Conservation (phyloP, 495 filamentous ascomycete species). For the Annulohypoxylon nitens region DNA sequence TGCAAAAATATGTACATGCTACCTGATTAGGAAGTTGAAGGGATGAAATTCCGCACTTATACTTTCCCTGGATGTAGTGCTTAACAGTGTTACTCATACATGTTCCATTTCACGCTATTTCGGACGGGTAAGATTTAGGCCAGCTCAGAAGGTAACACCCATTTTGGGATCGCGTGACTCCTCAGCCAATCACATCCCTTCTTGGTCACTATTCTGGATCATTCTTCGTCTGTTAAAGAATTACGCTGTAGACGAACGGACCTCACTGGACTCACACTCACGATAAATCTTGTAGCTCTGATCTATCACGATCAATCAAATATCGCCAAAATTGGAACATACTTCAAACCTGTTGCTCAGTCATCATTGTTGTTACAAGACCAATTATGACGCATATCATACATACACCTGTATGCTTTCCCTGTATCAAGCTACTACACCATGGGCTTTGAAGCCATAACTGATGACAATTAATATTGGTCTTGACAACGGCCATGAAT, state of each 20-base stretch:
- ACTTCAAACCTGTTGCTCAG: neutral
- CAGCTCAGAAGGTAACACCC: neutral
- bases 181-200: constrained; percentile 33
- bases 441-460: neutral
- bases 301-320: neutral
- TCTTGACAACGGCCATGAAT: neutral
- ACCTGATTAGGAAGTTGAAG: too few species aligned
- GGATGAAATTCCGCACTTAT: too few species aligned
- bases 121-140: neutral
- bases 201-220: constrained; percentile 30
- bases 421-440: neutral
- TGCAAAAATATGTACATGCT: too few species aligned
- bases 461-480: neutral
- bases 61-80: too few species aligned
- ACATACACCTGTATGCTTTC: neutral
- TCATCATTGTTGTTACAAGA: too few species aligned
- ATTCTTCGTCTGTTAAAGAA: constrained; percentile 20
- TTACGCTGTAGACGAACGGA: neutral
- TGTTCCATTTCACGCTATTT: too few species aligned
- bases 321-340: neutral
- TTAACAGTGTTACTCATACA: too few species aligned
- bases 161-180: constrained; percentile 17
- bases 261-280: neutral
- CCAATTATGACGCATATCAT: too few species aligned
- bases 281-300: too few species aligned